Evolutionary conservation across 306 rosid genomes (phyloP).

Genomic region (Rosa rugosa): DNA sequence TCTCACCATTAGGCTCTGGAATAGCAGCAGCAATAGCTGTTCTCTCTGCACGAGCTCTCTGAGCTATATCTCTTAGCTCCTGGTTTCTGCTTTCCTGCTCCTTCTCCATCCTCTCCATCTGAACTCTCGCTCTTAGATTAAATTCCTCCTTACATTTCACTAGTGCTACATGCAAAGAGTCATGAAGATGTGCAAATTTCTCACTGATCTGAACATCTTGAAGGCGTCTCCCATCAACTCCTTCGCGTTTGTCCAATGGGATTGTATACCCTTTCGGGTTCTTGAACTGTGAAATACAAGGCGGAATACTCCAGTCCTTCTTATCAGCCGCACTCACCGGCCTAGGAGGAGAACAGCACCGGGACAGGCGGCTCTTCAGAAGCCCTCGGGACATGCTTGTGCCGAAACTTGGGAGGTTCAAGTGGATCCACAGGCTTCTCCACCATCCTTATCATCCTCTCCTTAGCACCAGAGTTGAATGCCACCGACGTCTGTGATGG

Average conservation of each 20-base stretch:
- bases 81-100: not conserved
- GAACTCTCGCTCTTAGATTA: slow-evolving; percentile 71
- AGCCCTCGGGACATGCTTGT: not conserved
- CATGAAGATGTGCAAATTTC: slow-evolving; percentile 69
- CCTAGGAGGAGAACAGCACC: slow-evolving; percentile 46
- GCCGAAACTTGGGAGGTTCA: slow-evolving; percentile 2
- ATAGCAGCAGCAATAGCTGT: not conserved
- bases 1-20: not conserved
- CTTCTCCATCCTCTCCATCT: slow-evolving; percentile 65
- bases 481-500: not conserved
- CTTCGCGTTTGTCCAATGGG: slow-evolving; percentile 58
- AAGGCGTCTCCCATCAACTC: slow-evolving; percentile 74
- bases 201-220: slow-evolving; percentile 78
- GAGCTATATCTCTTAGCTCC: not conserved
- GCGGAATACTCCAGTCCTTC: slow-evolving; percentile 82
- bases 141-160: slow-evolving; percentile 66
- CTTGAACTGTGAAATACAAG: slow-evolving; percentile 78
- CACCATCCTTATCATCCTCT: not conserved
- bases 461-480: slow-evolving; percentile 7
- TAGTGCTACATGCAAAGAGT: slow-evolving; percentile 56
- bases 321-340: slow-evolving; percentile 73
- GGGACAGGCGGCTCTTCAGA: slow-evolving; percentile 18
- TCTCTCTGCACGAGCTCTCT: not conserved
- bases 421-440: slow-evolving; percentile 3
- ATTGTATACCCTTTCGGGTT: slow-evolving; percentile 37